Conservation (phyloP, 2,329 filamentous ascomycete species). For the Stagonosporopsis rhizophila region DNA sequence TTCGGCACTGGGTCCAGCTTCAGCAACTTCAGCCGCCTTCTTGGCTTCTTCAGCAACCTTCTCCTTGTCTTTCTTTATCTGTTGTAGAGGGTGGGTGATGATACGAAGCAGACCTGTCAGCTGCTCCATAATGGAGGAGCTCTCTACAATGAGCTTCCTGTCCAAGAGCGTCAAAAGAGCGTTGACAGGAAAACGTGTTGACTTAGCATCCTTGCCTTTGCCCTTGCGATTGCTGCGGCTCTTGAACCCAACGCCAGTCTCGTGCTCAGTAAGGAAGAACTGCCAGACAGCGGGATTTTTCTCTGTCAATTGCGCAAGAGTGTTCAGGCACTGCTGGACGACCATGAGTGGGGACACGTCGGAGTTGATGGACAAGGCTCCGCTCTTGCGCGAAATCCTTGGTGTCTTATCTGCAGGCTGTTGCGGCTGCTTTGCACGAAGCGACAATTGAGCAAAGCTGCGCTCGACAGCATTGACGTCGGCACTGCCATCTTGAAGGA, state of each 20-base stretch:
- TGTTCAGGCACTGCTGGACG: constrained; percentile 90
- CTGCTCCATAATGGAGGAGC: constrained; percentile 94
- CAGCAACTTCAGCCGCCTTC: constrained; percentile 32
- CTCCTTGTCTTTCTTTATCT: constrained; percentile 85
- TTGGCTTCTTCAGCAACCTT: constrained; percentile 59
- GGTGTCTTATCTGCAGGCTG: constrained; percentile 75
- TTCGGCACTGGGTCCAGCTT: constrained; percentile 22
- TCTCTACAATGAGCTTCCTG: constrained; percentile 95
- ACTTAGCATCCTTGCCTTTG: constrained; percentile 84
- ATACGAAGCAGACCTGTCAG: constrained; percentile 85
- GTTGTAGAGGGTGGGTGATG: constrained; percentile 85
- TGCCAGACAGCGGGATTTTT: constrained; percentile 87
- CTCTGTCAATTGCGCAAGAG: constrained; percentile 81
- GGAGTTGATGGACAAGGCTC: constrained; percentile 70
- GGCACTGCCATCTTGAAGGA: constrained; percentile 92
- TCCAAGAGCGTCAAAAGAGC: constrained; percentile 87
- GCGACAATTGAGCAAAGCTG: constrained; percentile 90
- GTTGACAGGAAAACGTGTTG: constrained; percentile 89
- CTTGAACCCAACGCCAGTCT: constrained; percentile 79
- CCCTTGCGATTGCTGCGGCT: constrained; percentile 79
- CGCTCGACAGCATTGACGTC: constrained; percentile 94
- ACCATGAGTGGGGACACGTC: constrained; percentile 95
- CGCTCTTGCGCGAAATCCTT: constrained; percentile 77
- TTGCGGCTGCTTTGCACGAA: constrained; percentile 82
- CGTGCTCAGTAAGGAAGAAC: constrained; percentile 94